Evolutionary conservation across 2,329 filamentous ascomycete species (phyloP).

Genomic region (Nothophaeocryptopus gaeumannii): DNA sequence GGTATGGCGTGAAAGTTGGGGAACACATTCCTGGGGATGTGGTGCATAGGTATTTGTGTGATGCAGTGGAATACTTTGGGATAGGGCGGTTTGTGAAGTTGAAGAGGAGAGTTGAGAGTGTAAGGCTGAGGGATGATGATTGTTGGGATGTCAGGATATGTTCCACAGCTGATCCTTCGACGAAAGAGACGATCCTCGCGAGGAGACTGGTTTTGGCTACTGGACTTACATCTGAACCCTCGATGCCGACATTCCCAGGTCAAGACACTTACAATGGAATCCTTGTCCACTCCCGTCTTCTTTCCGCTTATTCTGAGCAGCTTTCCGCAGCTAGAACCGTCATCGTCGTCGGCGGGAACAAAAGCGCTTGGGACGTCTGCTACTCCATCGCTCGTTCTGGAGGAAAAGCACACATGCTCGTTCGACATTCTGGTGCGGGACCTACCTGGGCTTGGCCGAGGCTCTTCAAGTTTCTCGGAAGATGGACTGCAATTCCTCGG

Average conservation of each 20-base stretch:
- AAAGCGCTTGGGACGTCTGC: slow-evolving; percentile 61
- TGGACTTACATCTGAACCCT: slow-evolving; percentile 57
- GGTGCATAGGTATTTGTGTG: slow-evolving; percentile 55
- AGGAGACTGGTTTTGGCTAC: slow-evolving; percentile 58
- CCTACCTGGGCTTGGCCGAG: slow-evolving; percentile 57
- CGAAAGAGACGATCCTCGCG: slow-evolving; percentile 4
- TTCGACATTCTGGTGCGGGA: slow-evolving; percentile 55
- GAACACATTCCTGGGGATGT: slow-evolving; percentile 58
- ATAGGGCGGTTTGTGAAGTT: slow-evolving; percentile 49
- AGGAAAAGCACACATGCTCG: slow-evolving; percentile 53
- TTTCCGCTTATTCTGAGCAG: slow-evolving; percentile 40
- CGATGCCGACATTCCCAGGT: slow-evolving; percentile 50
- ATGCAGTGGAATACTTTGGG: slow-evolving; percentile 52
- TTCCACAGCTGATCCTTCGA: neutral
- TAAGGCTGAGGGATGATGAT: slow-evolving; percentile 27
- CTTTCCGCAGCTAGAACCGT: slow-evolving; percentile 39
- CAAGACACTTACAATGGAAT: slow-evolving; percentile 49
- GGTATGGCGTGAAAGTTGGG: slow-evolving; percentile 44
- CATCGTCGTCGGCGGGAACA: slow-evolving; percentile 58
- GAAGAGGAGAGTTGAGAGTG: slow-evolving; percentile 49
- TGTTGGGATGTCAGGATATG: neutral
- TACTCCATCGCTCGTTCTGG: slow-evolving; percentile 55
- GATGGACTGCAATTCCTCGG: slow-evolving; percentile 59
- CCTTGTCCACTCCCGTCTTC: slow-evolving; percentile 56
- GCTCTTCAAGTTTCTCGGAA: slow-evolving; percentile 63